Base-by-base conservation (phyloP, 2,329 filamentous ascomycete genomes). In the Corniculantispora saksenae region DNA sequence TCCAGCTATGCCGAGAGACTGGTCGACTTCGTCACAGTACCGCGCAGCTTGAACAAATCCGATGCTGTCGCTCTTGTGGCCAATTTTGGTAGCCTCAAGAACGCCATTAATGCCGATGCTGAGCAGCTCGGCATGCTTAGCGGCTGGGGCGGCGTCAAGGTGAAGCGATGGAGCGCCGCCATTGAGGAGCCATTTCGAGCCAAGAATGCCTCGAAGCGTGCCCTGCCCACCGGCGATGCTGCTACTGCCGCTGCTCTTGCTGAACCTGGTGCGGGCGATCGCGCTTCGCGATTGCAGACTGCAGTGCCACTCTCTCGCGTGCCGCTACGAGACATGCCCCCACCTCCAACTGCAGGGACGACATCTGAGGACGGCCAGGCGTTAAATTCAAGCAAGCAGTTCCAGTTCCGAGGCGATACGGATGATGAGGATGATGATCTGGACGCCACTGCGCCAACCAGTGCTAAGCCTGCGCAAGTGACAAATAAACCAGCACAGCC, bases 101-200 rank as follows among this genome's bases (percentile, higher is more conserved):
- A 91, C 45, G 94, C 94, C 0, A 83, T 98, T 66, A 97, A 97
- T 76, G 94, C 93, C 1, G 86, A 91, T 53, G 87, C 92, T 0
- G 95, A 98, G 74, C 91, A 97, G 76, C 85, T 99, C 43, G 87
- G 89, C 17, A 81, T 92, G 67, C 88, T 99, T n/a, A 86, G 89
- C 35, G 95, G 95, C 1, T 99, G 94, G 94, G 95, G 95, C 40
- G 92, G 96, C 78, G 93, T 92, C 80, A 99, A 99, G 78, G 93
- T 97, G 25, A 90, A 91, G 77, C 86, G 88, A 65, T 98, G 94
- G 94, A 90, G 86, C 70, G 85, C 83, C 64, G 90, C 91, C 12
- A 91, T 97, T 1, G 86, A 92, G 66, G 93, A 97, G 77, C 92
- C 93, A 0, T 97, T 98, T 71, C 82, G 92, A 65, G 87, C 90